phyloP scores from a whole-genome alignment of 495 filamentous ascomycete genomes.

The Hypomontagnella submonticulosa region DNA sequence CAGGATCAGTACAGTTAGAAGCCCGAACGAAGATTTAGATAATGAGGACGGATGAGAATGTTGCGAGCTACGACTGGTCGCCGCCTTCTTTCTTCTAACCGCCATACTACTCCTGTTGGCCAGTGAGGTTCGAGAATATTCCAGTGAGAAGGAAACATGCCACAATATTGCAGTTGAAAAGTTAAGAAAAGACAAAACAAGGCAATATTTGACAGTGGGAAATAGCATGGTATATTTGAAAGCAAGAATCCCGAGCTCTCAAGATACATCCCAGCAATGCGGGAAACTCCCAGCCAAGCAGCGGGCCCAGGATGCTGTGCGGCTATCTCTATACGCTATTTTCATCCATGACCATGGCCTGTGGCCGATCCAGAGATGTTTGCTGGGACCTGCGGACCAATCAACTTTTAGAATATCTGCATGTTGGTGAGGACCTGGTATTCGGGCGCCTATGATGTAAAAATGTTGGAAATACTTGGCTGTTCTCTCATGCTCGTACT shows the following conservation, averaged over 20 bases:
- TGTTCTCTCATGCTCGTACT: too few relatives aligned
- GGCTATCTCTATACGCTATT: neutral
- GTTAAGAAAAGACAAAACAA: slow-evolving; percentile 2
- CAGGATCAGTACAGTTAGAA: slow-evolving; percentile 2
- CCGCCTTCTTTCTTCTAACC: slow-evolving; percentile 5
- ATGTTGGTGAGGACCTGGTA: neutral
- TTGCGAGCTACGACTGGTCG: slow-evolving; percentile 1
- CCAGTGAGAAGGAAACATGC: neutral
- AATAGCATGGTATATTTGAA: neutral
- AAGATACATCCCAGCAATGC: neutral
- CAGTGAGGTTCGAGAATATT: slow-evolving; percentile 1
- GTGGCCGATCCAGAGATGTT: neutral
- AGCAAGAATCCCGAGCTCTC: neutral
- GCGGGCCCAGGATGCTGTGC: neutral
- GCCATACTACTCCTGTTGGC: neutral
- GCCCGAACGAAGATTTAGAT: slow-evolving; percentile 6
- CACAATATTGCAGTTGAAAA: neutral
- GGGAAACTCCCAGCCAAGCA: neutral
- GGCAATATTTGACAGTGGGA: neutral
- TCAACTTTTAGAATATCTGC: neutral
- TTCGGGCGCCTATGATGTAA: neutral
- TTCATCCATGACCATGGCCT: neutral
- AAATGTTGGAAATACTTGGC: too few relatives aligned
- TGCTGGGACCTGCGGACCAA: neutral
- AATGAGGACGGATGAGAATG: neutral